phyloP scores from a whole-genome alignment of 2,329 filamentous ascomycete species.

The Aulographum hederae region DNA sequence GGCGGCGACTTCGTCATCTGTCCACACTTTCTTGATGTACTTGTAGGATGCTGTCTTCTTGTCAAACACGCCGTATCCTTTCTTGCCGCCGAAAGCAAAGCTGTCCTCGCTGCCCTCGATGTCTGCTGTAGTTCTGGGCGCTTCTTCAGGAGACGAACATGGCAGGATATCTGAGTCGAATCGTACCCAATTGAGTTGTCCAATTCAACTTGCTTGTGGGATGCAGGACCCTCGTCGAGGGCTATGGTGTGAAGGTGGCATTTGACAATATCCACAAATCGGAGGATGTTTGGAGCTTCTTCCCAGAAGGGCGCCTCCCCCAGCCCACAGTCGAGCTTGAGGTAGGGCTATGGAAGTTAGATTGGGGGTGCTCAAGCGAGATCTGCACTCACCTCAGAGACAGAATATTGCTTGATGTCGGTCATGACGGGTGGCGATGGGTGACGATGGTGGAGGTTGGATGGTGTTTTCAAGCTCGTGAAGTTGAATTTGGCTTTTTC shows the following conservation, averaged over 20 bases:
- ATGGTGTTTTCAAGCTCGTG: no score
- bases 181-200: slow-evolving; percentile 32
- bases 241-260: slow-evolving; percentile 56
- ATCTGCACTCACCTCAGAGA: no score
- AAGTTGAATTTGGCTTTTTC: no score
- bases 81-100: slow-evolving; percentile 64
- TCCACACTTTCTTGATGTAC: slow-evolving; percentile 40
- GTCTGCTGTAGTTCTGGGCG: slow-evolving; percentile 43
- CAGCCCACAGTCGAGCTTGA: slow-evolving; percentile 46
- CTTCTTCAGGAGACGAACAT: not conserved
- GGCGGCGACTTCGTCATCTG: not conserved
- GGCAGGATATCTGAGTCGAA: not conserved
- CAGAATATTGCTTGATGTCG: no score
- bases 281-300: slow-evolving; percentile 41
- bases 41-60: slow-evolving; percentile 35
- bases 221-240: slow-evolving; percentile 41
- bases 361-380: no score
- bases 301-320: slow-evolving; percentile 65
- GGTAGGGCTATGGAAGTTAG: no score
- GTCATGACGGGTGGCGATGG: no score
- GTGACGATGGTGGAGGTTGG: no score
- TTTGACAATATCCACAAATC: slow-evolving; percentile 71
- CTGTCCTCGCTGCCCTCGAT: slow-evolving; percentile 52
- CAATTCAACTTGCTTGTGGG: slow-evolving; percentile 38
- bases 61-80: slow-evolving; percentile 64